Percentiles rank a stretch among this genome's conserved stretches.
phyloP scores from a whole-genome alignment of 768 basidiomycete genomes.

The Trametes cinnabarina region DNA sequence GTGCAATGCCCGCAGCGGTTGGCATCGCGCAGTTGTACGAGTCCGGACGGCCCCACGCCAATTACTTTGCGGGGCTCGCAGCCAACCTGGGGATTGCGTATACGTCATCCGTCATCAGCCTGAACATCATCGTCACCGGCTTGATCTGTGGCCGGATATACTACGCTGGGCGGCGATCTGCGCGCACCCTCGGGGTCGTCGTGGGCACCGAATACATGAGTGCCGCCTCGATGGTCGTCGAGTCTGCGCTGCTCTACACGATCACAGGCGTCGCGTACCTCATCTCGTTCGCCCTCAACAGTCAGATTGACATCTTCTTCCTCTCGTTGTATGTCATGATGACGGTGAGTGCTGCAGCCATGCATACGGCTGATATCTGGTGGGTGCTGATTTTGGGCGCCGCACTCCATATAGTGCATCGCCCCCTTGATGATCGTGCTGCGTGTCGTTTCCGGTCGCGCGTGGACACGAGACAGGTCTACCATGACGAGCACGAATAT shows the following conservation, averaged over 20 bases:
- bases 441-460: conserved; percentile 16
- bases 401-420: conserved; percentile 1
- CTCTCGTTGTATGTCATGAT: conserved; percentile 19
- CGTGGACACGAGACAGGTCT: conserved; percentile 15
- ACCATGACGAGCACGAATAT: conserved; percentile 5
- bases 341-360: conserved; percentile 12
- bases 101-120: conserved; percentile 1
- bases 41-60: conserved; percentile 1
- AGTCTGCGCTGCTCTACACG: conserved; percentile 18
- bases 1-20: neutral
- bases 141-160: conserved; percentile 19
- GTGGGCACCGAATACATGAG: neutral
- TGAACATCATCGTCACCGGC: conserved; percentile 12
- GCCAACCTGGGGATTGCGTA: conserved; percentile 2
- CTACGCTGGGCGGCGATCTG: neutral
- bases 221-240: conserved; percentile 8
- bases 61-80: conserved; percentile 7
- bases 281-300: conserved; percentile 6
- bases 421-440: conserved; percentile 18
- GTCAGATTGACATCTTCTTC: conserved; percentile 12
- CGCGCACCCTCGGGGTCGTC: neutral
- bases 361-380: too few relatives aligned
- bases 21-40: conserved; percentile 9
- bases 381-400: neutral
- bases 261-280: conserved; percentile 19